Evolutionary conservation across 768 basidiomycete genomes (phyloP).

Genomic region (Glaciozyma martinii): DNA sequence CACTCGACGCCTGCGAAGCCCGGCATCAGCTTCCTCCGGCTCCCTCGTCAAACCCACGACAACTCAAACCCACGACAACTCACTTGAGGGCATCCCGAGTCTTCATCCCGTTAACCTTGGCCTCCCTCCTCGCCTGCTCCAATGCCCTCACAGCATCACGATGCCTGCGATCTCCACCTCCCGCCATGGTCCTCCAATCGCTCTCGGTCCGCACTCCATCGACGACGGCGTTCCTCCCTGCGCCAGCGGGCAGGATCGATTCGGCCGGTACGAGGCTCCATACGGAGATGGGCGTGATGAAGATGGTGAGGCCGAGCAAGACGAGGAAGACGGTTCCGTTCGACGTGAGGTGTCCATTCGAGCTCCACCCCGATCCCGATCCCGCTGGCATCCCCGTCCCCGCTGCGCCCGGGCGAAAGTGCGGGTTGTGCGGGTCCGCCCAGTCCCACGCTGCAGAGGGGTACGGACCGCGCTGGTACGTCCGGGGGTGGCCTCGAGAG

Average conservation of each 20-base stretch:
- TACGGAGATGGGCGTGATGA: neutral
- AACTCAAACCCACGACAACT: conserved; percentile 2
- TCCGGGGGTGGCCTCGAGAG: neutral
- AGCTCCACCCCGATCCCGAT: neutral
- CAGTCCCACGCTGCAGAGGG: neutral
- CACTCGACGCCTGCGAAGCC: neutral
- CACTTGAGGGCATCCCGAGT: neutral
- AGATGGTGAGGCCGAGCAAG: neutral
- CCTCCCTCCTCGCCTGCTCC: neutral
- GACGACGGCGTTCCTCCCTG: no score
- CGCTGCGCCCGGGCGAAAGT: neutral
- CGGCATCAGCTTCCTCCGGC: neutral
- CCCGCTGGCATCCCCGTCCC: neutral
- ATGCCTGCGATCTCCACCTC: neutral
- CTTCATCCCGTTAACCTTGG: neutral
- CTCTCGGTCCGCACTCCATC: neutral
- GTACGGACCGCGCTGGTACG: neutral
- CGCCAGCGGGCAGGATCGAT: no score
- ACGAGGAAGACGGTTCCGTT: neutral
- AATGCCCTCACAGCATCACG: neutral
- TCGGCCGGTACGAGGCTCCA: neutral
- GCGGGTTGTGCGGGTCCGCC: neutral
- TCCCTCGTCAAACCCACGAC: neutral
- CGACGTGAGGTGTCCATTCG: neutral
- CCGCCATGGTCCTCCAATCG: neutral